Conservation (phyloP, 2,329 filamentous ascomycete genomes). For the Chrysoporthe cubensis region DNA sequence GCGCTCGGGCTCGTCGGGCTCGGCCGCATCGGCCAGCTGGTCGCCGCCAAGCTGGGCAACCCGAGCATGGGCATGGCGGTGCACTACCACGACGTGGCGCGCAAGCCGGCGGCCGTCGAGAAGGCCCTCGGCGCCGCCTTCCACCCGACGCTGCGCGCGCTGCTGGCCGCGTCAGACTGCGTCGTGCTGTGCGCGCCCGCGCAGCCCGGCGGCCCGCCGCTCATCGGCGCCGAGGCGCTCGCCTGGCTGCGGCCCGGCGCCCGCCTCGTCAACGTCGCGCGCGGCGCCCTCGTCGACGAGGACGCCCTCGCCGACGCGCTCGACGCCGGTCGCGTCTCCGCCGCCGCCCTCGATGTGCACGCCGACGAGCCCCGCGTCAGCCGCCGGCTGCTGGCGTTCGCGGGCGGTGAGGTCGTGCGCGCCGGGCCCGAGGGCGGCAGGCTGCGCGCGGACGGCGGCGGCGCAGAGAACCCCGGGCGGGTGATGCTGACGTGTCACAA, state of each 20-base stretch:
- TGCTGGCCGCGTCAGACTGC: slow-evolving; percentile 60
- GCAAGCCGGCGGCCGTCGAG: slow-evolving; percentile 51
- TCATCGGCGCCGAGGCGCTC: slow-evolving; percentile 56
- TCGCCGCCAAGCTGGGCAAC: slow-evolving; percentile 61
- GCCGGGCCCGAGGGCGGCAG: neutral
- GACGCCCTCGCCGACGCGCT: slow-evolving; percentile 64
- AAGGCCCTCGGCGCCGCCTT: slow-evolving; percentile 49
- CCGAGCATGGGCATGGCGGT: slow-evolving; percentile 69
- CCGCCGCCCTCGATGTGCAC: slow-evolving; percentile 68
- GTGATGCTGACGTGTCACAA: slow-evolving; percentile 70
- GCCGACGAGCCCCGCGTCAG: slow-evolving; percentile 61
- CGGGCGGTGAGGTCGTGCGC: slow-evolving; percentile 31
- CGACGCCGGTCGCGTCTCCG: slow-evolving; percentile 51
- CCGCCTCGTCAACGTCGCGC: slow-evolving; percentile 68
- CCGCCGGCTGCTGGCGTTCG: slow-evolving; percentile 47
- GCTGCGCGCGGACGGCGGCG: neutral
- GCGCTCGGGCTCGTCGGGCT: slow-evolving; percentile 70
- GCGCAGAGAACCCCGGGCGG: slow-evolving; percentile 37
- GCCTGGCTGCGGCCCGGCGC: slow-evolving; percentile 56
- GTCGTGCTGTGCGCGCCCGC: slow-evolving; percentile 65
- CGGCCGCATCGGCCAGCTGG: slow-evolving; percentile 65
- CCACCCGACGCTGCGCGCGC: slow-evolving; percentile 53
- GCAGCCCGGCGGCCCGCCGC: slow-evolving; percentile 45
- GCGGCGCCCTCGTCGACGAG: slow-evolving; percentile 68
- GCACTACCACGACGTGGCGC: slow-evolving; percentile 63